A percentile compares a stretch with the other conserved stretches of the same genome.
These are phyloP conservation scores for Saccharomycopsis olivae DNA, from an alignment of 805 yeast genomes.

Conservation along the genomic window DNA sequence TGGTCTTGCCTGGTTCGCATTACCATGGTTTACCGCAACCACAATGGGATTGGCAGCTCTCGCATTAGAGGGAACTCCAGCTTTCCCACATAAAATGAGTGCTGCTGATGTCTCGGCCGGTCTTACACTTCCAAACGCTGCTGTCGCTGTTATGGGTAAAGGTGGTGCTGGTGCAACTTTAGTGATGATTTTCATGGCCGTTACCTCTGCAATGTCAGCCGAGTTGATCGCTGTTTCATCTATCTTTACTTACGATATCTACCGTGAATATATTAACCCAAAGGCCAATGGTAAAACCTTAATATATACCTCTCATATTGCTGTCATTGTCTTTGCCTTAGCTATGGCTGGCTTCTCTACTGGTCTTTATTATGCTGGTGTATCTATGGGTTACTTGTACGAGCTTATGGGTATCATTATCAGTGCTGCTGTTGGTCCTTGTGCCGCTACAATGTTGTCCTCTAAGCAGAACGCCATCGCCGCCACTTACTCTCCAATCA, in stretches of 20 bases:
- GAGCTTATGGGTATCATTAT: constrained; percentile 85
- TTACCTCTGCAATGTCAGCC: constrained; percentile 86
- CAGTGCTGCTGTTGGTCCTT: constrained; percentile 77
- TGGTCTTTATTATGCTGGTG: constrained; percentile 72
- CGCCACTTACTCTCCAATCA: constrained; percentile 64
- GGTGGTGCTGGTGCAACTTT: constrained; percentile 84
- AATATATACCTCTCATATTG: constrained; percentile 54
- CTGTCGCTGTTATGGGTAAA: constrained; percentile 73
- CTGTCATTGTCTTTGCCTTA: constrained; percentile 50
- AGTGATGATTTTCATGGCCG: constrained; percentile 80
- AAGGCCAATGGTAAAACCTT: constrained; percentile 64
- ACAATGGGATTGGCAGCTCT: constrained; percentile 82
- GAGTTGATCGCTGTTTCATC: constrained; percentile 85
- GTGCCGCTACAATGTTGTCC: constrained; percentile 55
- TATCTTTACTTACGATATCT: constrained; percentile 75
- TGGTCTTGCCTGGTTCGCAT: constrained; percentile 85
- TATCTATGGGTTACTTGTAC: constrained; percentile 80
- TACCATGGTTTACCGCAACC: constrained; percentile 74
- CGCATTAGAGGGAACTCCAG: constrained; percentile 55
- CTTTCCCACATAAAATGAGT: constrained; percentile 60
- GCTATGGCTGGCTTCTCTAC: constrained; percentile 76
- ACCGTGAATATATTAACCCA: constrained; percentile 71
- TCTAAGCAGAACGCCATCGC: constrained; percentile 55
- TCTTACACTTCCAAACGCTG: constrained; percentile 55
- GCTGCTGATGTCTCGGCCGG: constrained; percentile 73